These are phyloP conservation scores for Aspergillus nidulans DNA, from an alignment of 495 filamentous ascomycete genomes.

Conservation along the genomic window DNA sequence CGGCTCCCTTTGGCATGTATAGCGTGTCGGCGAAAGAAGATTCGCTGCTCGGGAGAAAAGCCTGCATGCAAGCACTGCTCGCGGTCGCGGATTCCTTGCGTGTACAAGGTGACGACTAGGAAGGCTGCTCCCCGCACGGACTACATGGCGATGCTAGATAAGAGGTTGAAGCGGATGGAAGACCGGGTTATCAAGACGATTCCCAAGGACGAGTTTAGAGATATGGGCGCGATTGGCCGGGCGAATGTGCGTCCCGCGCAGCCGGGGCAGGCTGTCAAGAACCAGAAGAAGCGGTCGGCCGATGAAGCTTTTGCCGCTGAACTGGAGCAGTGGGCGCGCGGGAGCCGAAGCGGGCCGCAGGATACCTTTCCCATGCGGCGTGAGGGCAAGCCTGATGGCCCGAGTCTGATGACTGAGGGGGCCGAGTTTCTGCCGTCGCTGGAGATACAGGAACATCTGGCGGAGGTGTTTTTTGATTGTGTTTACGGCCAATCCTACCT, in stretches of 20 bases:
- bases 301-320: conserved; percentile 85
- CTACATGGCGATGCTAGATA: conserved; percentile 99
- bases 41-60: conserved; percentile 95
- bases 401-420: conserved; percentile 70
- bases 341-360: conserved; percentile 39
- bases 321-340: conserved; percentile 75
- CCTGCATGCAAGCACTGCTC: conserved; percentile 96
- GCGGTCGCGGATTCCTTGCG: conserved; percentile 87
- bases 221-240: conserved; percentile 59
- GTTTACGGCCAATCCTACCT: conserved; percentile 95
- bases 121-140: conserved; percentile 96
- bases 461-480: conserved; percentile 94
- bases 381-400: conserved; percentile 64
- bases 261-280: conserved; percentile 54
- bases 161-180: conserved; percentile 90
- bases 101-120: conserved; percentile 95
- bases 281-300: conserved; percentile 74
- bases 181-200: conserved; percentile 95
- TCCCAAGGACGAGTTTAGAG: conserved; percentile 69
- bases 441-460: conserved; percentile 90
- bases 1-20: conserved; percentile 92
- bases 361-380: conserved; percentile 54
- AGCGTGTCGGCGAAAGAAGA: conserved; percentile 94
- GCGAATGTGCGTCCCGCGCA: conserved; percentile 76
- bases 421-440: conserved; percentile 77